Base-by-base conservation (phyloP, 1,284 basidiomycete species). In the Mycena sp. region DNA sequence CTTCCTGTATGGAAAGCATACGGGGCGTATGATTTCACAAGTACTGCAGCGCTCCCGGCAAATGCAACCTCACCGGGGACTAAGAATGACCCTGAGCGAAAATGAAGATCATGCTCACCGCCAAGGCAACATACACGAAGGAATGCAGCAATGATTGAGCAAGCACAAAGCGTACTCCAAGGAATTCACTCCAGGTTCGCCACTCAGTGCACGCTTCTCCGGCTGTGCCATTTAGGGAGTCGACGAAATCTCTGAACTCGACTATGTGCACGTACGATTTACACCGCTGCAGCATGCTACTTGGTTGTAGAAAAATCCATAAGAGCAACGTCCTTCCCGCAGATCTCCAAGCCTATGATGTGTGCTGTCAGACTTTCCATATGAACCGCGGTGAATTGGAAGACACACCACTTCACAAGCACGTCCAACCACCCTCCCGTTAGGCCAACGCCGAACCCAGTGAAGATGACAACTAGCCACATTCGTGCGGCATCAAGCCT, bases 1-100 rank as follows among this genome's bases (percentile, higher is more conserved):
- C 89, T 91, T 81, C 90, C 90, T 37, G 90, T 92, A 72, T 92
- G 90, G 70, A 91, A 92, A 21, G 90, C 90, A 70, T 89, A 90
- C 58, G 89, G 90, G 10, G 90, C 89, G 68, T 91, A 91, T 30
- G 78, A 80, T 51, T 85, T 78, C 2, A 92, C 90, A 1, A 91
- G 77, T 10, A 88, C 64, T 1, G 89, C 88, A n/a, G 90, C 85
- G 70, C 84, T 87, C 44, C 83, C 83, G 6, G 88, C 86, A 65
- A 91, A 90, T 14, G 74, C 75, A 51, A 89, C 80, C 90, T 92
- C 59, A 16, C 21, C 19, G 58, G 19, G 11, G 41, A 32, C 29
- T 61, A 17, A 64, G 50, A 45, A 44, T 21, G 50, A 50, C 46
- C 32, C 30, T 52, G 38, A n/a, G 41, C 37, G 16, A 11, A 26